Percentiles rank a stretch among this genome's conserved stretches.
These are phyloP conservation scores for Brassica incana DNA, from an alignment of 345 rosid genomes.

Conservation along the genomic window DNA sequence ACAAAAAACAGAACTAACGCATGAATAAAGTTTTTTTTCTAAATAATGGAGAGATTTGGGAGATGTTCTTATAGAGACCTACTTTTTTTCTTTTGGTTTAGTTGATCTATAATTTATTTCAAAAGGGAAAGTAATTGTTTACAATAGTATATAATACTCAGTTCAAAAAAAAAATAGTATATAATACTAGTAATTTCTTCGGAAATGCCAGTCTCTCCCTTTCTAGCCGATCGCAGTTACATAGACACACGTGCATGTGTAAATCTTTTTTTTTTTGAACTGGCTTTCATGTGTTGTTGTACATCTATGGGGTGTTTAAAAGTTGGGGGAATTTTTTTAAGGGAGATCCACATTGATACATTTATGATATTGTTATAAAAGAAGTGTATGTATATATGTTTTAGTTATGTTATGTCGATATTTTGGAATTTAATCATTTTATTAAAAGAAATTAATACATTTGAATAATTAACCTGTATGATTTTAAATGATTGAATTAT, in stretches of 20 bases:
- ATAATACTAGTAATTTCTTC: constrained; percentile 1
- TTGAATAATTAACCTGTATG: not conserved
- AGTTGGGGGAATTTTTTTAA: not conserved
- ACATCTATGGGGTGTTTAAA: constrained; percentile 26
- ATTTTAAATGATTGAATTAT: not conserved
- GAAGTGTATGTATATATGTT: not conserved
- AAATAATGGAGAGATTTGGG: constrained; percentile 44
- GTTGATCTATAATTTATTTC: constrained; percentile 6
- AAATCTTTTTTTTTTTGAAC: too few species aligned
- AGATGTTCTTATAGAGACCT: constrained; percentile 53
- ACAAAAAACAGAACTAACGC: not conserved
- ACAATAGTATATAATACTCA: not conserved
- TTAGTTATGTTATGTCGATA: not conserved
- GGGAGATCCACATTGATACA: not conserved
- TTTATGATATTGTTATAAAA: not conserved
- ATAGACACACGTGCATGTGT: constrained; percentile 43
- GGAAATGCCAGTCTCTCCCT: constrained; percentile 31
- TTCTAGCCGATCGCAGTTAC: constrained; percentile 28
- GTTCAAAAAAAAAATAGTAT: not conserved
- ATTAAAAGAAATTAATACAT: not conserved
- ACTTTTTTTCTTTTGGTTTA: constrained; percentile 29
- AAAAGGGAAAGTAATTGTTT: constrained; percentile 20
- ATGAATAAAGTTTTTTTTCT: constrained; percentile 18
- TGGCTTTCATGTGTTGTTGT: not conserved
- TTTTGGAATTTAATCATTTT: not conserved